These are phyloP conservation scores for Ophiostoma ips DNA, from an alignment of 2,329 filamentous ascomycete genomes.

Conservation along the genomic window DNA sequence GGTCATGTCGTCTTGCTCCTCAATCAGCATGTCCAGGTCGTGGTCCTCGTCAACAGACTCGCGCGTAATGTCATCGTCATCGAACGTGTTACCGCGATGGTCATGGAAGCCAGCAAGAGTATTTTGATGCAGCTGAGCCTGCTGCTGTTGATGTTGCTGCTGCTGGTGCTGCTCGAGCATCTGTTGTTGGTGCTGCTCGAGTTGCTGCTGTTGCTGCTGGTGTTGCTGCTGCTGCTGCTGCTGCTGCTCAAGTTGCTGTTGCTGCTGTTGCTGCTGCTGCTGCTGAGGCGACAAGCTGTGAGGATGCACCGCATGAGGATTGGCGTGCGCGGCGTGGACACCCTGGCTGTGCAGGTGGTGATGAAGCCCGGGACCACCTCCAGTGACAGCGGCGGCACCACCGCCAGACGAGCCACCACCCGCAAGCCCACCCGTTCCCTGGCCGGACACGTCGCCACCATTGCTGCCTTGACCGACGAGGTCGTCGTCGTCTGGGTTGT, in stretches of 20 bases:
- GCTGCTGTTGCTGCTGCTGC: constrained; percentile 1
- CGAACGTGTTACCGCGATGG: constrained; percentile 8
- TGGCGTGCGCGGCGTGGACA: background rate
- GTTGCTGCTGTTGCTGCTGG: background rate
- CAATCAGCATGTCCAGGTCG: constrained; percentile 39
- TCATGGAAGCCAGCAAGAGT: constrained; percentile 7
- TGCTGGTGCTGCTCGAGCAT: background rate
- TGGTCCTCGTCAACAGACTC: constrained; percentile 28
- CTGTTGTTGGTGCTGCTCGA: background rate
- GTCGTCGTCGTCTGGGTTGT: constrained; percentile 27
- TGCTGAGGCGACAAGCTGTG: background rate
- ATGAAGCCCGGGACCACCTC: background rate
- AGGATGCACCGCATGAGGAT: background rate
- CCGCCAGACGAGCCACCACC: background rate
- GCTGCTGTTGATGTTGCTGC: background rate
- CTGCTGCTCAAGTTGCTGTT: constrained; percentile 1
- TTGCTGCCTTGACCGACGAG: background rate
- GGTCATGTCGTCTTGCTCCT: constrained; percentile 26
- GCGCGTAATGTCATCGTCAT: constrained; percentile 22
- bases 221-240: constrained; percentile 1
- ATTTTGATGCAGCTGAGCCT: constrained; percentile 4
- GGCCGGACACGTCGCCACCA: constrained; percentile 2
- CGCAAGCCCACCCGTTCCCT: background rate
- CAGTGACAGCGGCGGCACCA: background rate
- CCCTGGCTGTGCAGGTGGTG: constrained; percentile 5